phyloP scores from a whole-genome alignment of 805 yeast genomes.

The Starmerella ratchasimensis region DNA sequence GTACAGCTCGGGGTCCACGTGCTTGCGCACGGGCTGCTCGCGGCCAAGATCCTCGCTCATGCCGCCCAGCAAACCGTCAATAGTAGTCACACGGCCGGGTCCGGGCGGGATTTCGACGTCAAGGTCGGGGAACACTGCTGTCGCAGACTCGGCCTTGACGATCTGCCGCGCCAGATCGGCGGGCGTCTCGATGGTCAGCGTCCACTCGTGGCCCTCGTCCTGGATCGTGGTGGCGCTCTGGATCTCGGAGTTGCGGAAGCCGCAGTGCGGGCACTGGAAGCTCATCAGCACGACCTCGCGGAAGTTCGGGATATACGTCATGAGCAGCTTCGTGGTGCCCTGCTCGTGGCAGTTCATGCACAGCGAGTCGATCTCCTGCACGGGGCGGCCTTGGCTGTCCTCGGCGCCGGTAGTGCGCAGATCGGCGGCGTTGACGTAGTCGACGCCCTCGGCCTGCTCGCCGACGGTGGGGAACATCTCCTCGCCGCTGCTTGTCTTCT shows the following conservation, averaged over 20 bases:
- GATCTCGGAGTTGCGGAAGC: constrained; percentile 76
- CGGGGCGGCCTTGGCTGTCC: constrained; percentile 83
- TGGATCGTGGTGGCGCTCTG: constrained; percentile 93
- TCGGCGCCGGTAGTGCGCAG: constrained; percentile 58
- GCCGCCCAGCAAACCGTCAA: constrained; percentile 77
- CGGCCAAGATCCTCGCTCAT: constrained; percentile 66
- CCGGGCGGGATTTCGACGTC: constrained; percentile 93
- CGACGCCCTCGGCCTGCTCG: constrained; percentile 29
- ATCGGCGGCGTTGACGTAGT: constrained; percentile 34
- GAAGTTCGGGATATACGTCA: constrained; percentile 85
- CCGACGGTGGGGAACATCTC: constrained; percentile 21
- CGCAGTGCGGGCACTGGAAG: constrained; percentile 91
- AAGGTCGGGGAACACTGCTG: constrained; percentile 64
- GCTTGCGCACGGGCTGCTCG: constrained; percentile 72
- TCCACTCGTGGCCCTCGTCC: constrained; percentile 69
- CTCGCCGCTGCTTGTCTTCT: constrained; percentile 3
- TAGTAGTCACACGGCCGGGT: constrained; percentile 81
- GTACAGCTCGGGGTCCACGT: constrained; percentile 57
- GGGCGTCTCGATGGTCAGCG: constrained; percentile 49
- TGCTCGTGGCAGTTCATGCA: constrained; percentile 90
- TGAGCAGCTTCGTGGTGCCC: constrained; percentile 69
- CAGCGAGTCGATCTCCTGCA: constrained; percentile 84
- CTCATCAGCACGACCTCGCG: constrained; percentile 87
- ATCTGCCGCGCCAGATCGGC: constrained; percentile 81
- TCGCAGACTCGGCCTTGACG: constrained; percentile 77